A percentile compares a stretch with the other conserved stretches of the same genome.
phyloP scores from a whole-genome alignment of 371 early-diverging fungal genomes.

The Rhizopus arrhizus region DNA sequence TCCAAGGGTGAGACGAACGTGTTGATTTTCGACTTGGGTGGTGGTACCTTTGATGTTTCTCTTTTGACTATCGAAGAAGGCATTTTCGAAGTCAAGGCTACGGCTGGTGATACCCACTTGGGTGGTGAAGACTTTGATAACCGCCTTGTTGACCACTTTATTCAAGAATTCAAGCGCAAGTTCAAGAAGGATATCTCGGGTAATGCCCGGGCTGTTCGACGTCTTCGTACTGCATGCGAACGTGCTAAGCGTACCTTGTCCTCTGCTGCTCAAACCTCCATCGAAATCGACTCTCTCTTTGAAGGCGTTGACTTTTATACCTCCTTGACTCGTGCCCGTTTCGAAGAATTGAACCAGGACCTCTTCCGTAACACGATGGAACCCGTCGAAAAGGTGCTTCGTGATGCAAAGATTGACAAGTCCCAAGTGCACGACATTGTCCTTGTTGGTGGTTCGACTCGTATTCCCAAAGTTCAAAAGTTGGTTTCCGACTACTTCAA shows the following conservation, averaged over 20 bases:
- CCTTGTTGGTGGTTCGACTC: conserved; percentile 98
- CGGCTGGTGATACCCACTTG: conserved; percentile 93
- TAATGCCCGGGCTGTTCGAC: conserved; percentile 85
- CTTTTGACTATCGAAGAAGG: conserved; percentile 92
- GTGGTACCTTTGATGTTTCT: conserved; percentile 98
- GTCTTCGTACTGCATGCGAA: conserved; percentile 92
- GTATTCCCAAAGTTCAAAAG: conserved; percentile 99
- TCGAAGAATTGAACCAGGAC: conserved; percentile 89
- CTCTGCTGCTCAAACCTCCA: conserved; percentile 74
- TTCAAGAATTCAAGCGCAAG: conserved; percentile 83
- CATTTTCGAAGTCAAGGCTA: conserved; percentile 93
- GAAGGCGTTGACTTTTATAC: conserved; percentile 85
- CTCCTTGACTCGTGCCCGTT: conserved; percentile 88
- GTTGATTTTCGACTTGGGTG: conserved; percentile 97
- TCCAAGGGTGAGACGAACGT: conserved; percentile 76
- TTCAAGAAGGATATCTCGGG: conserved; percentile 70
- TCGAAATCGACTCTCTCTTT: conserved; percentile 87
- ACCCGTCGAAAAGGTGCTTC: conserved; percentile 79
- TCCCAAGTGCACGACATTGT: conserved; percentile 91
- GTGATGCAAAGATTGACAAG: conserved; percentile 93
- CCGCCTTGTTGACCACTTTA: conserved; percentile 75
- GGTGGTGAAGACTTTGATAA: conserved; percentile 98
- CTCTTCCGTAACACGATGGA: conserved; percentile 84
- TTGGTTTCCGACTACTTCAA: conserved; percentile 94
- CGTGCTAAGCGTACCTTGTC: conserved; percentile 95